Conservation (phyloP, 345 rosid genomes). For the Eucalyptus tenuipes region DNA sequence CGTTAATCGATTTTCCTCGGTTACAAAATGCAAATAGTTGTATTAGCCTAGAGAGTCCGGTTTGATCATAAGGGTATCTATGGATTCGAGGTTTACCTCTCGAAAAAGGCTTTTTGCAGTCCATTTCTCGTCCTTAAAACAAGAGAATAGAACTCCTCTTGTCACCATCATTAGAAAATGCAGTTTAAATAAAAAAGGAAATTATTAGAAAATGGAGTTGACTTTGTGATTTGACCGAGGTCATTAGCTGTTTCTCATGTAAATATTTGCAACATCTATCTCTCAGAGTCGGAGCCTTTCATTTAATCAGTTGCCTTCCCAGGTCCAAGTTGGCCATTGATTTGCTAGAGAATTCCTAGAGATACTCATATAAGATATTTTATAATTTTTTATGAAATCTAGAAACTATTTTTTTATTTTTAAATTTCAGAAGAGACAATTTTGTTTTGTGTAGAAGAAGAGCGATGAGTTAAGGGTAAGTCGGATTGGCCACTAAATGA, state of each 20-base stretch:
- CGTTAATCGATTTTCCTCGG: background rate
- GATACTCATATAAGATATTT: background rate
- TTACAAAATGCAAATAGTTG: background rate
- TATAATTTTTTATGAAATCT: background rate
- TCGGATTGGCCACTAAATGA: background rate
- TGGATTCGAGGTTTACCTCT: background rate
- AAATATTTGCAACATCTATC: background rate
- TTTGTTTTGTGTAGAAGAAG: background rate
- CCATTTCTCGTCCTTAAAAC: background rate
- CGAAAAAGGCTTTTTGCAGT: background rate
- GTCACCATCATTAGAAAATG: background rate
- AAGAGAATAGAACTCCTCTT: background rate
- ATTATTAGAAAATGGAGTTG: background rate
- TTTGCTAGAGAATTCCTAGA: background rate
- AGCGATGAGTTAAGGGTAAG: background rate
- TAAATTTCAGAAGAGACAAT: background rate
- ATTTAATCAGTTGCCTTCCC: background rate
- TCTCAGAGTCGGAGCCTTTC: background rate
- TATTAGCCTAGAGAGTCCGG: background rate
- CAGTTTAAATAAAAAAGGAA: background rate
- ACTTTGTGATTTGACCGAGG: background rate
- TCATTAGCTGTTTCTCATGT: background rate
- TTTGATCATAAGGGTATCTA: background rate
- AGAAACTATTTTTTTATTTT: background rate
- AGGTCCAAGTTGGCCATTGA: background rate